Conservation (phyloP, 208 protist species). For the Acanthamoeba castellanii region DNA sequence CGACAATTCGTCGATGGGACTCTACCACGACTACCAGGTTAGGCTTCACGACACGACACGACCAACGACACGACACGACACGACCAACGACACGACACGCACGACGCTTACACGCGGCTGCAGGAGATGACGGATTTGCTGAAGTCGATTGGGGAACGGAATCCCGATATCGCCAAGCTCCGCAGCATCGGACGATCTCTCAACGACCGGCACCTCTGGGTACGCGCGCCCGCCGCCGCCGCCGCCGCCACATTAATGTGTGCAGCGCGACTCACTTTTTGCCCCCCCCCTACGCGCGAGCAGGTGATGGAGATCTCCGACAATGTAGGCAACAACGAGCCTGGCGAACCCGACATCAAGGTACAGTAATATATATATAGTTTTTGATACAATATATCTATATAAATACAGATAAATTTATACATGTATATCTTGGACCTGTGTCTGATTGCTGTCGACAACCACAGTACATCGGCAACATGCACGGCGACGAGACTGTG, state of each 20-base stretch:
- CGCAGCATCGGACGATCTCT: constrained; percentile 26
- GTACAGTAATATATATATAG: not conserved
- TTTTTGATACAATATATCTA: too few relatives aligned
- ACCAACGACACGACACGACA: not conserved
- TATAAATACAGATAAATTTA: not conserved
- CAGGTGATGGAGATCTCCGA: constrained; percentile 70
- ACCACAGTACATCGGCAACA: constrained; percentile 84
- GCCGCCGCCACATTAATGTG: not conserved
- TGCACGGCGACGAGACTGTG: constrained; percentile 87
- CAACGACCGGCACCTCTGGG: constrained; percentile 69
- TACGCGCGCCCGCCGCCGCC: not conserved
- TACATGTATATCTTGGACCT: not conserved
- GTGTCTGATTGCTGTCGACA: not conserved
- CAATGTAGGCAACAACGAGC: constrained; percentile 67
- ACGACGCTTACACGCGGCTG: not conserved
- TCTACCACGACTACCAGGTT: constrained; percentile 38
- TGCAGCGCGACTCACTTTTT: too few relatives aligned
- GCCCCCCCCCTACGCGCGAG: not conserved
- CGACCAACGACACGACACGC: not conserved
- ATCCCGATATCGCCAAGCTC: constrained; percentile 66
- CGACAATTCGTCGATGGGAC: constrained; percentile 68
- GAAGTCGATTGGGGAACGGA: not conserved
- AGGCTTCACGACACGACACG: not conserved
- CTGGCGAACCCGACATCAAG: constrained; percentile 73
- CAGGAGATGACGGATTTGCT: constrained; percentile 63